These are phyloP conservation scores for Hansenula sp. DNA, from an alignment of 1,139 yeast genomes.

Conservation along the genomic window DNA sequence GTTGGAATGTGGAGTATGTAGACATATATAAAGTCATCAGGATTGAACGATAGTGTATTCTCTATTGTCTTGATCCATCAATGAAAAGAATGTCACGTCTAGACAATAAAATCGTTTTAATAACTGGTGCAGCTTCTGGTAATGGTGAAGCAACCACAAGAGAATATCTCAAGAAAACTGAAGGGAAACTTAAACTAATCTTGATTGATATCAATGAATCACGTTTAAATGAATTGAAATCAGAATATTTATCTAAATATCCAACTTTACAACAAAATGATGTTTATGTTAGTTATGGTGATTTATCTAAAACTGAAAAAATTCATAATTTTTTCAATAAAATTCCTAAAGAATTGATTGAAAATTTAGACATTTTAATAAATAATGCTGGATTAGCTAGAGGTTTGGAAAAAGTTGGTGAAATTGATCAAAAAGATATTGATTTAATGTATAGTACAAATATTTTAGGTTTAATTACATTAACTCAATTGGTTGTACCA, in stretches of 20 bases:
- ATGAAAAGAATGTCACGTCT: conserved; percentile 1
- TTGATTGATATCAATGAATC: conserved; percentile 15
- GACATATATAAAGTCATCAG: background rate
- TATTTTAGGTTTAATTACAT: conserved; percentile 53
- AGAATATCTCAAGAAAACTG: conserved; percentile 12
- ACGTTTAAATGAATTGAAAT: conserved; percentile 7
- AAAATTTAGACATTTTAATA: conserved; percentile 47
- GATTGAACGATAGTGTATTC: no score
- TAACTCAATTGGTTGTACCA: conserved; percentile 53
- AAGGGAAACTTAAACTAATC: conserved; percentile 17
- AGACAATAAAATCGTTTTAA: conserved; percentile 12
- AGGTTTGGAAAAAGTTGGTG: conserved; percentile 55
- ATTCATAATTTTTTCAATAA: conserved; percentile 40
- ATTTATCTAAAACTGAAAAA: conserved; percentile 29
- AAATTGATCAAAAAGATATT: conserved; percentile 42
- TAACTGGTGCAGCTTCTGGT: conserved; percentile 21
- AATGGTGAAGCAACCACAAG: conserved; percentile 15
- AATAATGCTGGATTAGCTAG: conserved; percentile 75
- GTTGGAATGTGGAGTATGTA: background rate
- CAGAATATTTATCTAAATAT: conserved; percentile 24
- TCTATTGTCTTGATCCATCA: no score
- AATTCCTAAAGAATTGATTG: conserved; percentile 38
- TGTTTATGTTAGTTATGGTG: conserved; percentile 15
- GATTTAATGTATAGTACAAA: conserved; percentile 58
- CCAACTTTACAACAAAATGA: conserved; percentile 4